Evolutionary conservation across 2,329 filamentous ascomycete genomes (phyloP).

Genomic region (Colletotrichum simmondsii): DNA sequence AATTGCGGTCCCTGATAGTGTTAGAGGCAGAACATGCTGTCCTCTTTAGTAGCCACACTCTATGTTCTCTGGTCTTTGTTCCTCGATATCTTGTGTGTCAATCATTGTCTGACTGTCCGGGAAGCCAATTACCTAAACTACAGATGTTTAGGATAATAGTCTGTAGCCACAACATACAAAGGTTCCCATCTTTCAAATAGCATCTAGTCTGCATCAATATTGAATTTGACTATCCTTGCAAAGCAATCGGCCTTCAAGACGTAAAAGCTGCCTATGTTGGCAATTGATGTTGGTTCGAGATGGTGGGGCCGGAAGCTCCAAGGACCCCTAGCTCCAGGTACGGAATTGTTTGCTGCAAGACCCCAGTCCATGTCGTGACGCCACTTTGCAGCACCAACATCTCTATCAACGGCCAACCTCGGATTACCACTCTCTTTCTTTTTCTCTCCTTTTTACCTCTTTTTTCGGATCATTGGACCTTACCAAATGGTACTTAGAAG

Average conservation of each 20-base stretch:
- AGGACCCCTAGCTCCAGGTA: neutral
- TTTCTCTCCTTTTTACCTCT: neutral
- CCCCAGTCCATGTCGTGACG: slow-evolving; percentile 16
- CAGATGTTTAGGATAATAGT: neutral
- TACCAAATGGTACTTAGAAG: slow-evolving; percentile 7
- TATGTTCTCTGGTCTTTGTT: neutral
- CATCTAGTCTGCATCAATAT: neutral
- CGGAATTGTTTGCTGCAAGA: slow-evolving; percentile 7
- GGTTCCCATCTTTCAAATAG: too few species aligned
- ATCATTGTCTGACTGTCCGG: neutral
- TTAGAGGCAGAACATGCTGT: slow-evolving; percentile 23
- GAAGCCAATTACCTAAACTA: neutral
- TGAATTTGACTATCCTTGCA: neutral
- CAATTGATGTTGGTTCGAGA: slow-evolving; percentile 1
- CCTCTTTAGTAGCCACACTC: slow-evolving; percentile 8
- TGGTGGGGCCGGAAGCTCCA: slow-evolving; percentile 2
- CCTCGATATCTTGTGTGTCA: neutral
- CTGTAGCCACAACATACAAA: neutral
- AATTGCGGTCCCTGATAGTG: slow-evolving; percentile 3
- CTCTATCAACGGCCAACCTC: neutral
- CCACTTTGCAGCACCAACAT: slow-evolving; percentile 13
- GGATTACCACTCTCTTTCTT: neutral
- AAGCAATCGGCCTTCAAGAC: neutral
- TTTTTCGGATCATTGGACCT: neutral
- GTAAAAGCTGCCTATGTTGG: too few species aligned